Percentiles rank a stretch among this genome's conserved stretches.
Conservation (phyloP, 1,139 yeast species). For the Chernovozyma sophiae-reginae region DNA sequence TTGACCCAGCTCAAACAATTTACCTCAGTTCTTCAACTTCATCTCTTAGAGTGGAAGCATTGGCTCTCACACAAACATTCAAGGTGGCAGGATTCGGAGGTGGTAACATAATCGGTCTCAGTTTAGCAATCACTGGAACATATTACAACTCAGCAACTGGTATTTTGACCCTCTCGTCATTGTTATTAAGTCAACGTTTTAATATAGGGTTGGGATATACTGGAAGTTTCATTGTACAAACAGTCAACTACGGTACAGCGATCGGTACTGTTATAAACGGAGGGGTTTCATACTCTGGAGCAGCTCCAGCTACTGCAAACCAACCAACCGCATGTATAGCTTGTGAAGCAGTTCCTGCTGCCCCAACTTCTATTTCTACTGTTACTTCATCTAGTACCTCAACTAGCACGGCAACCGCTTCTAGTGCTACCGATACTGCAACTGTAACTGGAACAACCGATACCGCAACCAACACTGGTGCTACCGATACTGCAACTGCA, state of each 20-base stretch:
- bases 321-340: conserved; percentile 4
- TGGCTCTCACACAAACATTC: conserved; percentile 15
- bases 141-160: conserved; percentile 13
- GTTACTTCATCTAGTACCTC: background rate
- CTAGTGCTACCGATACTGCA: background rate
- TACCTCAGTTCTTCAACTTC: conserved; percentile 15
- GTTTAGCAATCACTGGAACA: conserved; percentile 11
- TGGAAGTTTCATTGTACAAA: conserved; percentile 7
- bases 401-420: background rate
- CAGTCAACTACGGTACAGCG: conserved; percentile 3
- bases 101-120: conserved; percentile 24
- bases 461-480: background rate
- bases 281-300: conserved; percentile 6
- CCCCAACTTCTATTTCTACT: background rate
- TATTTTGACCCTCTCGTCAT: conserved; percentile 11
- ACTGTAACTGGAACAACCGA: background rate
- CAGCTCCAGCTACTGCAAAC: conserved; percentile 5
- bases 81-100: conserved; percentile 28
- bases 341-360: conserved; percentile 5
- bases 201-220: conserved; percentile 21
- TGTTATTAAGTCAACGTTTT: conserved; percentile 11
- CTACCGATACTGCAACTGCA: background rate
- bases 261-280: conserved; percentile 7
- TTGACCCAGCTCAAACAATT: conserved; percentile 14
- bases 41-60: conserved; percentile 14